A percentile compares a stretch with the other conserved stretches of the same genome.
Evolutionary conservation across 2,329 filamentous ascomycete genomes (phyloP).

Genomic region (Neonectria coccinea): DNA sequence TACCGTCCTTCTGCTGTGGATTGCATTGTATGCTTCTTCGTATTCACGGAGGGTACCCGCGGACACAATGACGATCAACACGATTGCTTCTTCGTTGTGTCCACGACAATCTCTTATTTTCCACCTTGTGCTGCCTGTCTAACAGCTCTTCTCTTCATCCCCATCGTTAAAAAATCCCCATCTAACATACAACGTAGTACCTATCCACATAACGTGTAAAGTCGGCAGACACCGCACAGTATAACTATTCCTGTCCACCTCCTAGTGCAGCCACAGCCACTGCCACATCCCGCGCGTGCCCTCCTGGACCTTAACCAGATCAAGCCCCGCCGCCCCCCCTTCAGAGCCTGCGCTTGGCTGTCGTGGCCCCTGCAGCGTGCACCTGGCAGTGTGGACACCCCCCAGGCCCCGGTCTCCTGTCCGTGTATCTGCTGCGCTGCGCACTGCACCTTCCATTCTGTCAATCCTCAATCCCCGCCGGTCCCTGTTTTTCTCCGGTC

Average conservation of each 20-base stretch:
- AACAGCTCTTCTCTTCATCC: not conserved
- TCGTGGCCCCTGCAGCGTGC: slow-evolving; percentile 1
- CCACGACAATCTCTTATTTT: not conserved
- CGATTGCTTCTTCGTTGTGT: not conserved
- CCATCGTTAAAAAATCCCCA: not conserved
- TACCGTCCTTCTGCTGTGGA: not conserved
- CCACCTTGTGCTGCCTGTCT: not conserved
- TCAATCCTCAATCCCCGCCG: slow-evolving; percentile 38
- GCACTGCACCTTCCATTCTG: slow-evolving; percentile 22
- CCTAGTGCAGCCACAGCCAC: not conserved
- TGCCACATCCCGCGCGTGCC: slow-evolving; percentile 12
- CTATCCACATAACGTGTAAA: not conserved
- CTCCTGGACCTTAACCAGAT: slow-evolving; percentile 19
- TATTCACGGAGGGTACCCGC: not conserved
- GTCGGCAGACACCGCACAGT: not conserved
- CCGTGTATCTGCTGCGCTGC: slow-evolving; percentile 13
- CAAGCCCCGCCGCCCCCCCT: slow-evolving; percentile 9
- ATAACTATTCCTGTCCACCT: not conserved
- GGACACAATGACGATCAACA: not conserved
- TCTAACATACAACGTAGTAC: not conserved
- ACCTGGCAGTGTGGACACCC: slow-evolving; percentile 1
- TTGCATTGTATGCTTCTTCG: not conserved
- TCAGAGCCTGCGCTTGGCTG: slow-evolving; percentile 3
- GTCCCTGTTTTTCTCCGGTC: slow-evolving; percentile 35
- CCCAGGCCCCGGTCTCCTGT: not conserved